Conservation (phyloP, 306 rosid genomes). For the Acacia melanoxylon region DNA sequence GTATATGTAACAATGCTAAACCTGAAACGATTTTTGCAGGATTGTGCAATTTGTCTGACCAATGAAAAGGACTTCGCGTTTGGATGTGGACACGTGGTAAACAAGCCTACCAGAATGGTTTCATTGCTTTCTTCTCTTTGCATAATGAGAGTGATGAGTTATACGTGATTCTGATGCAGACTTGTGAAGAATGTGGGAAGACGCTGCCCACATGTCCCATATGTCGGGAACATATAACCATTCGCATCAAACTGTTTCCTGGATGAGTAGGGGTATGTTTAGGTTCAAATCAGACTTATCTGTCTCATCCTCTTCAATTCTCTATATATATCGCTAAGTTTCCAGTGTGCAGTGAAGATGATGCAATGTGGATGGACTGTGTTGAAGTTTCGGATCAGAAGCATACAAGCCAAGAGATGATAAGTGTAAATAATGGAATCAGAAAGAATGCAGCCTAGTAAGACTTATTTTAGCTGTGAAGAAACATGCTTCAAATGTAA, state of each 20-base stretch:
- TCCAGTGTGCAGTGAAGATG: background rate
- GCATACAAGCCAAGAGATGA: background rate
- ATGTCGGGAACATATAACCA: background rate
- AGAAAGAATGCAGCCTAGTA: too few species aligned
- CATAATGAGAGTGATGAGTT: background rate
- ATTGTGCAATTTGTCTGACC: slow-evolving; percentile 16
- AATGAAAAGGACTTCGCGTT: slow-evolving; percentile 28
- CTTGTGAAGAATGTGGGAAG: slow-evolving; percentile 22
- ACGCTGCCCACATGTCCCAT: slow-evolving; percentile 4
- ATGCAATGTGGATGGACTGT: background rate
- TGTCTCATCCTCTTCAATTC: background rate
- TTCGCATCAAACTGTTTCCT: background rate
- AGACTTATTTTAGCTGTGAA: too few species aligned
- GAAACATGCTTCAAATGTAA: background rate
- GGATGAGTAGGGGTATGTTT: background rate
- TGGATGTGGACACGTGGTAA: slow-evolving; percentile 34
- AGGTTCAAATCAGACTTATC: background rate
- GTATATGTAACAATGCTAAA: background rate
- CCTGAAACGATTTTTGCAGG: background rate
- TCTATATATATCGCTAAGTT: background rate
- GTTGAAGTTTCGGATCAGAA: background rate
- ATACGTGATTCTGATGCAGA: slow-evolving; percentile 1
- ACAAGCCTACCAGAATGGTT: background rate
- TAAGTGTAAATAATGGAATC: too few species aligned
- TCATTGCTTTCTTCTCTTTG: background rate